Evolutionary conservation across 441 rosid genomes (phyloP).

Genomic region (Gossypium davidsonii): DNA sequence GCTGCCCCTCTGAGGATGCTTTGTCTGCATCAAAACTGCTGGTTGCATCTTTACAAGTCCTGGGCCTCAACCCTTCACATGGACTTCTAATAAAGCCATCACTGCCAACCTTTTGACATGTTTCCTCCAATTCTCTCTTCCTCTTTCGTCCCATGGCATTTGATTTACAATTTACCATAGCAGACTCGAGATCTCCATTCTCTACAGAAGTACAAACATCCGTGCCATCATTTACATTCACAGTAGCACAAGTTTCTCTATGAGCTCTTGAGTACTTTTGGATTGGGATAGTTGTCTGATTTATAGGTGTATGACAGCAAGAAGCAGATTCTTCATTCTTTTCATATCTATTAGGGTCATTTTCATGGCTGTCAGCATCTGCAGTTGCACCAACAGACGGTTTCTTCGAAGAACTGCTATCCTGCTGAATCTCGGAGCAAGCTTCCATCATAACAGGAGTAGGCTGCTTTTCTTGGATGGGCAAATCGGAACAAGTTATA

Average conservation of each 20-base stretch:
- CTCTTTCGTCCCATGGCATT: conserved; percentile 39
- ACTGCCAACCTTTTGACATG: conserved; percentile 24
- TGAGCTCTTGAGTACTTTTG: conserved; percentile 25
- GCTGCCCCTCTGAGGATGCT: conserved; percentile 27
- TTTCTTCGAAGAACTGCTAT: conserved; percentile 17
- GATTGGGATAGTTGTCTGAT: conserved; percentile 19
- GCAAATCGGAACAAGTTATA: conserved; percentile 4
- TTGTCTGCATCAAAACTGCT: conserved; percentile 17
- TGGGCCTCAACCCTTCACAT: conserved; percentile 95
- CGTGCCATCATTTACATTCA: conserved; percentile 5
- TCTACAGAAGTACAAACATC: conserved; percentile 8
- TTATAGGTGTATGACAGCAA: conserved; percentile 4
- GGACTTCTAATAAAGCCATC: conserved; percentile 75
- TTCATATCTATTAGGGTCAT: conserved; percentile 12
- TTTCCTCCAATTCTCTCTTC: conserved; percentile 44
- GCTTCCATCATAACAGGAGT: conserved; percentile 17
- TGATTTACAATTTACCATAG: conserved; percentile 16
- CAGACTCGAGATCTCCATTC: conserved; percentile 20
- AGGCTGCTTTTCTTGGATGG: conserved; percentile 11
- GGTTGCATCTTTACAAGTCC: conserved; percentile 39
- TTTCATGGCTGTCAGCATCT: conserved; percentile 23
- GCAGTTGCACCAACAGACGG: conserved; percentile 19
- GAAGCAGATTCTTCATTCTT: conserved; percentile 26
- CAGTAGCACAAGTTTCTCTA: conserved; percentile 24
- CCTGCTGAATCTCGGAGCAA: conserved; percentile 25